Conservation (phyloP, 352 stramenopile genomes). For the Phytophthora boehmeriae region DNA sequence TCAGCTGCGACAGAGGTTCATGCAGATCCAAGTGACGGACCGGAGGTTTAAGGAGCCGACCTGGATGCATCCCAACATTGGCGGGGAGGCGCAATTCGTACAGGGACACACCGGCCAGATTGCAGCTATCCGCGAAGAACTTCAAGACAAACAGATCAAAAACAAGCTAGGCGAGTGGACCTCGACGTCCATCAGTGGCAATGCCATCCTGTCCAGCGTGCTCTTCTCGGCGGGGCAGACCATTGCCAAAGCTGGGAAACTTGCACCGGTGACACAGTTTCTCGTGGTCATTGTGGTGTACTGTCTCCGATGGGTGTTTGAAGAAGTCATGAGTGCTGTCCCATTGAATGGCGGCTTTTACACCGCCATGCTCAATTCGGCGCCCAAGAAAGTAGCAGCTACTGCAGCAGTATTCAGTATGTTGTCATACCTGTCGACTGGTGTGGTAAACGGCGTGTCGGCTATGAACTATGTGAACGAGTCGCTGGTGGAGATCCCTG, state of each 20-base stretch:
- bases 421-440: constrained; percentile 91
- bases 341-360: constrained; percentile 92
- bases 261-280: constrained; percentile 80
- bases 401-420: constrained; percentile 84
- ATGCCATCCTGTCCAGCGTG: constrained; percentile 90
- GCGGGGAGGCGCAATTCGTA: constrained; percentile 54
- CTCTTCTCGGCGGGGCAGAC: constrained; percentile 69
- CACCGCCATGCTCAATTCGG: constrained; percentile 91
- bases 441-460: constrained; percentile 65
- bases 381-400: constrained; percentile 85
- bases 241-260: constrained; percentile 67
- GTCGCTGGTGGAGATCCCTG: constrained; percentile 63
- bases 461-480: constrained; percentile 83
- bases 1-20: constrained; percentile 58
- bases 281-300: constrained; percentile 73
- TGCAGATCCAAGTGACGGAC: constrained; percentile 70
- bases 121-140: constrained; percentile 30
- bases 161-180: constrained; percentile 73
- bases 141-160: constrained; percentile 25
- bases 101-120: constrained; percentile 38
- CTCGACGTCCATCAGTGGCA: constrained; percentile 90
- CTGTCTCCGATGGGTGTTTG: constrained; percentile 84
- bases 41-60: constrained; percentile 62
- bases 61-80: constrained; percentile 74
- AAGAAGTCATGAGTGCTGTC: constrained; percentile 89